Conservation (phyloP, 345 rosid species). For the Aurinia saxatilis region DNA sequence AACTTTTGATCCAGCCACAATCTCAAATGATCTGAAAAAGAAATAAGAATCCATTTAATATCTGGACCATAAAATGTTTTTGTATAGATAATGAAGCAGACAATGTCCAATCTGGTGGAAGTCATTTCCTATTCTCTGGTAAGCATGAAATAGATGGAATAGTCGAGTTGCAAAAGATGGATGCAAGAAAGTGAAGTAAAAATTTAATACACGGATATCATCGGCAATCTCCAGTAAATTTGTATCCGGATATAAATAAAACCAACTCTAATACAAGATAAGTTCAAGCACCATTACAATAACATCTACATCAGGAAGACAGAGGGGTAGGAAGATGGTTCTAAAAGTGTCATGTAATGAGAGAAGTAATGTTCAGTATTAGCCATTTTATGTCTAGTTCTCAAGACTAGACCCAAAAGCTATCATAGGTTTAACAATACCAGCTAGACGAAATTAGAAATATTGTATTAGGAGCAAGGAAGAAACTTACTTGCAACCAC, state of each 20-base stretch:
- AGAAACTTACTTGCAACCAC: constrained; percentile 74
- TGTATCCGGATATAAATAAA: not conserved
- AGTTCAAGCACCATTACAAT: not conserved
- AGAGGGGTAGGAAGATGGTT: not conserved
- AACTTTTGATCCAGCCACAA: constrained; percentile 40
- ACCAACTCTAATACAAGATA: not conserved
- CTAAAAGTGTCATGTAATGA: not conserved
- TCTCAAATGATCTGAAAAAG: constrained; percentile 63
- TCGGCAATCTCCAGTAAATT: not conserved
- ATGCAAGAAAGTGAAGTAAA: too few relatives aligned
- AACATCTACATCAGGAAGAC: not conserved
- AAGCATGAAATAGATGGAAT: not conserved
- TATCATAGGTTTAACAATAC: not conserved
- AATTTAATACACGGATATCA: too few relatives aligned
- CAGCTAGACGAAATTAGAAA: constrained; percentile 1
- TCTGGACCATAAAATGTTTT: not conserved
- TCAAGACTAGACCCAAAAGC: not conserved
- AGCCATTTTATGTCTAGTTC: not conserved
- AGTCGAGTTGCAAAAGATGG: too few relatives aligned
- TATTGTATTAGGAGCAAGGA: not conserved
- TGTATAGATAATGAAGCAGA: not conserved
- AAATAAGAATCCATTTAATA: not conserved
- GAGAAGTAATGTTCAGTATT: not conserved
- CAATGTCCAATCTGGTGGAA: too few relatives aligned
- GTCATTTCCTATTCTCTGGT: too few relatives aligned